phyloP scores from a whole-genome alignment of 2,329 filamentous ascomycete species.

The Bipolaris sorokiniana region DNA sequence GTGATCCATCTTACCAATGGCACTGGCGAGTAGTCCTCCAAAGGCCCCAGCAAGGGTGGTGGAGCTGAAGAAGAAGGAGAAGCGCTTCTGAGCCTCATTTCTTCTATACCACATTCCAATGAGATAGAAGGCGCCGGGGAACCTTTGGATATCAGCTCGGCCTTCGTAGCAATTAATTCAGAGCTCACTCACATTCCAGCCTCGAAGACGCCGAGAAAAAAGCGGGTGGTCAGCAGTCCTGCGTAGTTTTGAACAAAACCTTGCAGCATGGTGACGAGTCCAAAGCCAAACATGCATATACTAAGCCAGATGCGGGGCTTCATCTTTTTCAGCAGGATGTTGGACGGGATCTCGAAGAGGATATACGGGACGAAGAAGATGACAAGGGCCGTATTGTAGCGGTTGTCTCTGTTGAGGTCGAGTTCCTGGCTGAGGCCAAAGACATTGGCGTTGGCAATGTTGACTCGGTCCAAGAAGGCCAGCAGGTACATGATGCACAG shows the following conservation, averaged over 20 bases:
- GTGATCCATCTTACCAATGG: conserved; percentile 86
- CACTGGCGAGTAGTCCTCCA: conserved; percentile 81
- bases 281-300: conserved; percentile 84
- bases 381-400: conserved; percentile 59
- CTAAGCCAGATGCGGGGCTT: conserved; percentile 66
- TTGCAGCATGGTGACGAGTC: conserved; percentile 68
- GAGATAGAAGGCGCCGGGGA: conserved; percentile 66
- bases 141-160: conserved; percentile 37
- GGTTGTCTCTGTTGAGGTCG: conserved; percentile 49
- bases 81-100: conserved; percentile 86
- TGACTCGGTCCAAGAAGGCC: conserved; percentile 58
- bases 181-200: conserved; percentile 49
- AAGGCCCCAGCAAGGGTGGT: conserved; percentile 83
- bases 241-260: conserved; percentile 79
- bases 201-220: conserved; percentile 75
- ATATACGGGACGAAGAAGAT: conserved; percentile 63
- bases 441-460: conserved; percentile 61
- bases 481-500: conserved; percentile 60
- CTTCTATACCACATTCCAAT: conserved; percentile 91
- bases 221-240: conserved; percentile 76
- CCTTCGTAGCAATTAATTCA: too few relatives aligned
- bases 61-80: conserved; percentile 89
- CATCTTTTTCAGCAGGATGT: conserved; percentile 59
- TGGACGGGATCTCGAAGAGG: conserved; percentile 61
- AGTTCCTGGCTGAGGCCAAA: conserved; percentile 58